phyloP scores from a whole-genome alignment of 768 basidiomycete species.

The Calocera viscosa region DNA sequence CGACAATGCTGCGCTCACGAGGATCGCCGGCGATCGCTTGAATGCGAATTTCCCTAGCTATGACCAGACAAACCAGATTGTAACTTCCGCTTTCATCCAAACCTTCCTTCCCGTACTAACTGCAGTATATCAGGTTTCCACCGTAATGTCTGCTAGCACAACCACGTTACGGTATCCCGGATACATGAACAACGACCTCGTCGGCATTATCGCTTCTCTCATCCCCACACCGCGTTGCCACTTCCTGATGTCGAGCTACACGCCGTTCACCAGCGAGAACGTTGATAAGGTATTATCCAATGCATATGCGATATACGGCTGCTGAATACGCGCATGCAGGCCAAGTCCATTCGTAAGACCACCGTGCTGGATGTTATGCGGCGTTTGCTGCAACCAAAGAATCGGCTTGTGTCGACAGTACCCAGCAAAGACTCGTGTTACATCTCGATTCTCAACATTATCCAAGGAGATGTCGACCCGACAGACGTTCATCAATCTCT shows the following conservation, averaged over 20 bases:
- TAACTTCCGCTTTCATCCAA: slow-evolving; percentile 26
- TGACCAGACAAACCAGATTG: slow-evolving; percentile 85
- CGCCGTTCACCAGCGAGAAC: slow-evolving; percentile 93
- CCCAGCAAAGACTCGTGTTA: slow-evolving; percentile 88
- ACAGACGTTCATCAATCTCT: slow-evolving; percentile 98
- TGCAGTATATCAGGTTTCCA: slow-evolving; percentile 56
- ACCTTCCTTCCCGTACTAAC: not conserved
- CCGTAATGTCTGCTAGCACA: slow-evolving; percentile 95
- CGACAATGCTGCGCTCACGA: slow-evolving; percentile 85
- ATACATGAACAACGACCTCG: slow-evolving; percentile 99
- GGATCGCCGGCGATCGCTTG: slow-evolving; percentile 85
- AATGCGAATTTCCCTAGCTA: slow-evolving; percentile 72
- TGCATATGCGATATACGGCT: not conserved
- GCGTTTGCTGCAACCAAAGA: slow-evolving; percentile 91
- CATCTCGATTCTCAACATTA: slow-evolving; percentile 95
- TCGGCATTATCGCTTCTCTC: slow-evolving; percentile 89
- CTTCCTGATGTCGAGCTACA: slow-evolving; percentile 98
- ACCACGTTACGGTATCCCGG: slow-evolving; percentile 94
- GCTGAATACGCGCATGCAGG: slow-evolving; percentile 38
- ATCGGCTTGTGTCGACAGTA: slow-evolving; percentile 92
- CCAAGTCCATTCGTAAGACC: slow-evolving; percentile 88
- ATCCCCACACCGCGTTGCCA: slow-evolving; percentile 97
- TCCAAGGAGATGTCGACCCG: slow-evolving; percentile 96
- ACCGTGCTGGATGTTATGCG: slow-evolving; percentile 99
- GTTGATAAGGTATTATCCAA: slow-evolving; percentile 69